Evolutionary conservation across 345 rosid species (phyloP).

Genomic region (Raphanus sativus): DNA sequence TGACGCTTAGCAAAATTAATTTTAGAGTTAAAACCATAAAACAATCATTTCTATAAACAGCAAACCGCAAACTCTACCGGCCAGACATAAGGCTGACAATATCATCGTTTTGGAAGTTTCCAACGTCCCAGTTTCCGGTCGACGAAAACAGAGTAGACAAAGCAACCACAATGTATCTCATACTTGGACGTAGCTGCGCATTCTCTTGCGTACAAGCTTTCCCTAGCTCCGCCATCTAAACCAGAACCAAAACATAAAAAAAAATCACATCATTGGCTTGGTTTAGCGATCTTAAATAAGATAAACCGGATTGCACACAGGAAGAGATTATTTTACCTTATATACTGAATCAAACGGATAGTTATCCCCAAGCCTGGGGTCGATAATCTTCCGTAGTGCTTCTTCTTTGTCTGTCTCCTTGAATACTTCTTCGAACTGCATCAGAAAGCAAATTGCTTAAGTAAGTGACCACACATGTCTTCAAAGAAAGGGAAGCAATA

Average conservation of each 20-base stretch:
- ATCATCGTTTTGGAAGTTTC: conserved; percentile 64
- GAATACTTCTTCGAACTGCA: conserved; percentile 78
- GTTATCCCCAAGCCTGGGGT: conserved; percentile 71
- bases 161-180: conserved; percentile 91
- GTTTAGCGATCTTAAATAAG: background rate
- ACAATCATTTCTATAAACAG: conserved; percentile 9
- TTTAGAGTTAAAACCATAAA: background rate
- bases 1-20: background rate
- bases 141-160: conserved; percentile 79
- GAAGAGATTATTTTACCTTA: conserved; percentile 46
- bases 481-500: background rate
- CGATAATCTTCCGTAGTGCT: conserved; percentile 60
- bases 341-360: conserved; percentile 68
- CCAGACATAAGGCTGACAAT: conserved; percentile 83
- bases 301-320: background rate
- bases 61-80: conserved; percentile 42
- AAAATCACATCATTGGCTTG: background rate
- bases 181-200: conserved; percentile 76
- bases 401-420: conserved; percentile 56
- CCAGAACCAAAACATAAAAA: background rate
- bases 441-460: background rate
- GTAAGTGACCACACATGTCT: conserved; percentile 3
- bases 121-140: conserved; percentile 80
- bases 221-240: conserved; percentile 90
- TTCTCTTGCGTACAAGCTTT: conserved; percentile 83